Percentiles rank a stretch among this genome's conserved stretches.
These are phyloP conservation scores for Luffa aegyptiaca DNA, from an alignment of 306 rosid species.

Conservation along the genomic window DNA sequence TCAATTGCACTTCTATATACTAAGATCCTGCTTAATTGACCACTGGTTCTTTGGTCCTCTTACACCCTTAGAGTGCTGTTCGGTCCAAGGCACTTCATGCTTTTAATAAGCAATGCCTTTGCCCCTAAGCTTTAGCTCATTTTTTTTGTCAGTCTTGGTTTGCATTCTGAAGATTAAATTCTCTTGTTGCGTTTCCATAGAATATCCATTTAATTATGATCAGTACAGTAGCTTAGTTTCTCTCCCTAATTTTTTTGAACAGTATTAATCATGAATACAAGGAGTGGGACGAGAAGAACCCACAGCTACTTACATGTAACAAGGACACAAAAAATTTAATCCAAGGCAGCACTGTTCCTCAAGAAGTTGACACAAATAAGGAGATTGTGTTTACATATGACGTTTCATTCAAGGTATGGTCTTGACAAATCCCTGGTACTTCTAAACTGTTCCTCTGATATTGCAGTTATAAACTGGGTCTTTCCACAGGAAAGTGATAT, in stretches of 20 bases:
- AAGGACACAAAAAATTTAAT: constrained; percentile 79
- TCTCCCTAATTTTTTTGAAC: constrained; percentile 16
- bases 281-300: constrained; percentile 76
- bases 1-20: neutral
- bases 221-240: constrained; percentile 9
- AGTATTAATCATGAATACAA: constrained; percentile 89
- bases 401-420: constrained; percentile 81
- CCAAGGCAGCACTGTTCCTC: constrained; percentile 83
- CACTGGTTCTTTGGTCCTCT: neutral
- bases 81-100: neutral
- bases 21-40: neutral
- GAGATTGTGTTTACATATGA: constrained; percentile 83
- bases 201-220: neutral
- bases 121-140: neutral
- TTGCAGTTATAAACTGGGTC: constrained; percentile 9
- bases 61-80: neutral
- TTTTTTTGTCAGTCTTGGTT: neutral
- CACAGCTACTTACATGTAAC: constrained; percentile 78
- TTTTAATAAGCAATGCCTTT: neutral
- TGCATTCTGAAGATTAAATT: neutral
- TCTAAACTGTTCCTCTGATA: neutral
- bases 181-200: neutral
- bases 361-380: constrained; percentile 77
- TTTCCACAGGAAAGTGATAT: constrained; percentile 69
- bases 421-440: constrained; percentile 10